Conservation (phyloP, 164 flowering plant species). For the Warburgia ugandensis region DNA sequence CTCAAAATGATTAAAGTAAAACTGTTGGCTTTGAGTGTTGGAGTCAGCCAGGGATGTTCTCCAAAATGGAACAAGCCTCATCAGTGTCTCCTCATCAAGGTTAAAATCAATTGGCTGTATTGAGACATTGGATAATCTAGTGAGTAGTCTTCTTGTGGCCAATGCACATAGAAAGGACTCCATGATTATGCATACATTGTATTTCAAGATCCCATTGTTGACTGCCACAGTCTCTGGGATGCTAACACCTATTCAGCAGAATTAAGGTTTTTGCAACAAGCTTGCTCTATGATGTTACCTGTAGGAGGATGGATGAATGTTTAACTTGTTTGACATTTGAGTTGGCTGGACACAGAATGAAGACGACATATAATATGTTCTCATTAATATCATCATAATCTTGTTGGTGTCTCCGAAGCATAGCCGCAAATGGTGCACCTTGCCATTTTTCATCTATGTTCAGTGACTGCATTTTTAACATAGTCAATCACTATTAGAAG, state of each 20-base stretch:
- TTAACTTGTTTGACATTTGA: constrained; percentile 64
- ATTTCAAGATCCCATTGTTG: too few species aligned
- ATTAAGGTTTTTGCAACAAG: neutral
- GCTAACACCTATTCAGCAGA: too few species aligned
- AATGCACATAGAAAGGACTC: too few species aligned
- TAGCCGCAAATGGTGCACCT: constrained; percentile 89
- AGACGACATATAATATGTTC: constrained; percentile 32
- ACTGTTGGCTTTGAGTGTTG: constrained; percentile 49
- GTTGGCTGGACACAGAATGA: constrained; percentile 45
- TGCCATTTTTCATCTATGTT: constrained; percentile 76
- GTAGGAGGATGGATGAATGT: constrained; percentile 61
- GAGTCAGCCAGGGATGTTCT: constrained; percentile 71
- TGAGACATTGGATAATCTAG: neutral
- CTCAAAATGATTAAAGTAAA: constrained; percentile 92
- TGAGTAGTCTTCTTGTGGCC: too few species aligned
- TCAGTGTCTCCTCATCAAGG: constrained; percentile 90
- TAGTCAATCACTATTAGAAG: neutral
- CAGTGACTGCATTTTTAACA: constrained; percentile 46
- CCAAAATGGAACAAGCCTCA: constrained; percentile 89
- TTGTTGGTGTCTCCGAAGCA: constrained; percentile 63
- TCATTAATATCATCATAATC: constrained; percentile 39
- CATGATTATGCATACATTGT: too few species aligned
- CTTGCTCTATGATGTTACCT: constrained; percentile 36
- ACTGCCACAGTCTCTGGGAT: too few species aligned
- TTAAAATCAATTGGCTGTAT: constrained; percentile 79